Evolutionary conservation across 2,329 filamentous ascomycete species (phyloP).

Genomic region (Phaeosphaeriaceae sp.): DNA sequence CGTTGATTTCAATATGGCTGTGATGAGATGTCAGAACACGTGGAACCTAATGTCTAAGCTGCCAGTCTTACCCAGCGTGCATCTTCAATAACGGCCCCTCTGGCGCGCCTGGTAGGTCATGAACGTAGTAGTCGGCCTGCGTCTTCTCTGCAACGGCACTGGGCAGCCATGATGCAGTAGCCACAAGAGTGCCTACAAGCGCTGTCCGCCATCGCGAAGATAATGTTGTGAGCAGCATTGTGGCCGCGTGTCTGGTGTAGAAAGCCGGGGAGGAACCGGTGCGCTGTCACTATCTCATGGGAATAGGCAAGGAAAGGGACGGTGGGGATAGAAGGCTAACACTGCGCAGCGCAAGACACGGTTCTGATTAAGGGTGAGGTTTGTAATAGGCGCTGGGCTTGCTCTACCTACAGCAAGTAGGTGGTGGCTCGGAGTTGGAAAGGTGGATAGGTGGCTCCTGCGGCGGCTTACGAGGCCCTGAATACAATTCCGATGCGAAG

Average conservation of each 20-base stretch:
- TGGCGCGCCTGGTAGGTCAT: slow-evolving; percentile 82
- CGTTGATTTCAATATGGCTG: slow-evolving; percentile 89
- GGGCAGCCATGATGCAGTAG: slow-evolving; percentile 42
- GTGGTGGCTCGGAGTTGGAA: slow-evolving; percentile 14
- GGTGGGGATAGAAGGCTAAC: neutral
- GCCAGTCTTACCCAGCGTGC: slow-evolving; percentile 86
- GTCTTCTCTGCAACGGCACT: slow-evolving; percentile 55
- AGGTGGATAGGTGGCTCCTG: slow-evolving; percentile 34
- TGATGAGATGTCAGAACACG: slow-evolving; percentile 8
- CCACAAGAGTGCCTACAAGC: slow-evolving; percentile 39
- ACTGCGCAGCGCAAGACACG: slow-evolving; percentile 1
- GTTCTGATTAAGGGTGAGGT: neutral
- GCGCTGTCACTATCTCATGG: slow-evolving; percentile 46
- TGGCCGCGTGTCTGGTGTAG: slow-evolving; percentile 19
- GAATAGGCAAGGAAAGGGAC: neutral
- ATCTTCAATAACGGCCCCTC: slow-evolving; percentile 80
- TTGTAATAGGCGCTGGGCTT: slow-evolving; percentile 10
- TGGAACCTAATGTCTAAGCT: neutral
- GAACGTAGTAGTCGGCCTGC: slow-evolving; percentile 89
- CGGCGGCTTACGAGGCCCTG: slow-evolving; percentile 36
- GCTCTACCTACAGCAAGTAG: slow-evolving; percentile 9
- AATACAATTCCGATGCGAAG: slow-evolving; percentile 10
- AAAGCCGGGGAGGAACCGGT: slow-evolving; percentile 26
- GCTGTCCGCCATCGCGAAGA: slow-evolving; percentile 42
- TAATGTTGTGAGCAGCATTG: slow-evolving; percentile 34